Base-by-base conservation (phyloP, 1,284 basidiomycete genomes). In the Mycena sp. region DNA sequence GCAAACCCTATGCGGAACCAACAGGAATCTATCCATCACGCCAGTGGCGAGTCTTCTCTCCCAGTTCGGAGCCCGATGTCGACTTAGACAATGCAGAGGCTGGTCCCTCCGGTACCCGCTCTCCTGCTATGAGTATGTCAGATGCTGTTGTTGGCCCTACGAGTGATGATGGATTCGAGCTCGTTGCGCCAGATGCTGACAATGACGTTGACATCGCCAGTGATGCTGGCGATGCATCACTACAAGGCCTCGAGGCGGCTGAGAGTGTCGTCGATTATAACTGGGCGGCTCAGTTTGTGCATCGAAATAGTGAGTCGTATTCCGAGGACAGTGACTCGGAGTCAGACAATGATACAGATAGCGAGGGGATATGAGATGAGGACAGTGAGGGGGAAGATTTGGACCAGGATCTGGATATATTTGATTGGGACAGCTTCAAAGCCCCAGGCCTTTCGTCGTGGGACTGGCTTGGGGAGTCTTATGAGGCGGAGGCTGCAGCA, bases 341-440 rank as follows among this genome's bases (percentile, higher is more conserved):
- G 23, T 30, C 45, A 6, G 45, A 48, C 6, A 12, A 48, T 48
- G 45, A 26, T 26, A 26, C 12, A 12, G 38, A 30, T n/a, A 9
- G 28, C 7, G 41, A 29, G 3, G 41, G 21, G 4, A 11, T 54
- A 4, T 52, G 52, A n/a, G 46, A 2, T 0, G 59, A 55, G 19
- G 59, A 61, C n/a, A 61, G 59, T 28, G 51, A 53, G 9, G 55
- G 37, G 10, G 56, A 58, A 12, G 21, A 58, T 32, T 41, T 35
- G 1, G 56, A 58, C 16, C 26, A 44, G 4, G 63, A 63, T 16
- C 25, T 14, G 1, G 54, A 56, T 16, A 14, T 62, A 2, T 67
- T 70, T 21, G 69, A 64, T 4, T 71, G 67, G 65, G 71, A 72
- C 23, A 21, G 23, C 37, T 58, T 73, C 12, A 51, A 53, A 16